A percentile compares a stretch with the other conserved stretches of the same genome.
phyloP scores from a whole-genome alignment of 2,329 filamentous ascomycete species.

The Aspergillus brunneoviolaceus region DNA sequence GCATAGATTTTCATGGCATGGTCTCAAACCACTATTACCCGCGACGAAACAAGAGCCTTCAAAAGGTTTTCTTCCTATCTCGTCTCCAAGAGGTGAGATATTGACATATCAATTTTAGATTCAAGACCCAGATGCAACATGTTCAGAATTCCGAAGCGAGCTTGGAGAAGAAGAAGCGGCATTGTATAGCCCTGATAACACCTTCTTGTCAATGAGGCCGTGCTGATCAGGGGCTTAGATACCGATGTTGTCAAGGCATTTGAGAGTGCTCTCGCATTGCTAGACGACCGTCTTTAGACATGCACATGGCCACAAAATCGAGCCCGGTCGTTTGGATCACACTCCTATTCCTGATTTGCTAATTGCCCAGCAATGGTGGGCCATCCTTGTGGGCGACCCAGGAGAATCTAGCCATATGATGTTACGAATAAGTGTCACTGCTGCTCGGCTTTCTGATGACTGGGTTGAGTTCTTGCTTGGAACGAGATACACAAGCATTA shows the following conservation, averaged over 20 bases:
- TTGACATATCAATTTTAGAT: slow-evolving; percentile 45
- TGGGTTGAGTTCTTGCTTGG: neutral
- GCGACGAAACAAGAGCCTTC: slow-evolving; percentile 73
- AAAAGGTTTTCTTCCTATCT: slow-evolving; percentile 61
- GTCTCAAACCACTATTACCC: slow-evolving; percentile 68
- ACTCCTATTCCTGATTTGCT: neutral
- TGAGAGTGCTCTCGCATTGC: slow-evolving; percentile 47
- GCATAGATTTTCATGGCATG: slow-evolving; percentile 76
- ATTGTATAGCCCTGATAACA: slow-evolving; percentile 61
- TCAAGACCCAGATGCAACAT: slow-evolving; percentile 75
- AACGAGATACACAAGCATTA: neutral
- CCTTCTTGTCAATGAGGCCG: neutral
- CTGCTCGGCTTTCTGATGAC: neutral
- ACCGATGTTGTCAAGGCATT: slow-evolving; percentile 49
- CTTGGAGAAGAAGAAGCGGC: slow-evolving; percentile 71
- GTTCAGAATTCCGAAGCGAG: slow-evolving; percentile 72
- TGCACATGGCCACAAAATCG: slow-evolving; percentile 1
- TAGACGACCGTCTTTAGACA: slow-evolving; percentile 34
- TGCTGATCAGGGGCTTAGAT: slow-evolving; percentile 33
- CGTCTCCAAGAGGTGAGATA: neutral
- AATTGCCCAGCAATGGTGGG: too few species aligned
- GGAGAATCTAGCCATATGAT: neutral
- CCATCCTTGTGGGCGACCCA: neutral
- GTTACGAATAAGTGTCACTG: too few species aligned
- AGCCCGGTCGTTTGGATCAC: neutral